Base-by-base conservation (phyloP, 2,329 filamentous ascomycete species). In the Aspergillus felis region DNA sequence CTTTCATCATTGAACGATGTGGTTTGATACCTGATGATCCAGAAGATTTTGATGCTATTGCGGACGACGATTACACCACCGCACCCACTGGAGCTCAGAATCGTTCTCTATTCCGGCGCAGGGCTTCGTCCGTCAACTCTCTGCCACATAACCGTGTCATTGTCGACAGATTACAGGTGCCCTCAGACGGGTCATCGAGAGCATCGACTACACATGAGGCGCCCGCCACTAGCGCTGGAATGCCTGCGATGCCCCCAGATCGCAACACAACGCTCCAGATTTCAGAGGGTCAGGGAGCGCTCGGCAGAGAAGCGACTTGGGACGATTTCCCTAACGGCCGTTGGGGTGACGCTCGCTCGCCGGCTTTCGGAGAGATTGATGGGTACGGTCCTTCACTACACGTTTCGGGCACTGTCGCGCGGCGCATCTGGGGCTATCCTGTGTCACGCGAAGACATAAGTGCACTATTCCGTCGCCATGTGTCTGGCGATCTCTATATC, bases 371-470 rank as follows among this genome's bases (percentile, higher is more conserved):
- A 67, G 92, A 97, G 74, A 97, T 97, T 58, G 92, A 97, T 70
- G 93, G 93, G n/a, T 97, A 97, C 71, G 94, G 94, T 10, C 92
- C 95, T n/a, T 94, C 89, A 56, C 81, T 99, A 42, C 94, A 97
- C 77, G 91, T 97, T 71, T 91, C 90, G 0, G 86, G 91, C n/a
- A 83, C 87, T 2, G 87, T 92, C 69, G 94, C 94, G 12, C 84
- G 93, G 63, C 83, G 84, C 63, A 81, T 96, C 32, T 99, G 94
- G 94, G 91, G 90, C 24, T 81, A 88, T 58, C 94, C 94, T 0
- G 84, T 82, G 27, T 84, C 83, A 3, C 72, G 73, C 1, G 78
- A 82, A 29, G 92, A 97, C 68, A 89, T 99, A 66, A 92, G 85
- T 65, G 78, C 81, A 10, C 79, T 97, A 49, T 97, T 99, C 76